Evolutionary conservation across 805 yeast genomes (phyloP).

Genomic region (Tetrapisispora fleetii): DNA sequence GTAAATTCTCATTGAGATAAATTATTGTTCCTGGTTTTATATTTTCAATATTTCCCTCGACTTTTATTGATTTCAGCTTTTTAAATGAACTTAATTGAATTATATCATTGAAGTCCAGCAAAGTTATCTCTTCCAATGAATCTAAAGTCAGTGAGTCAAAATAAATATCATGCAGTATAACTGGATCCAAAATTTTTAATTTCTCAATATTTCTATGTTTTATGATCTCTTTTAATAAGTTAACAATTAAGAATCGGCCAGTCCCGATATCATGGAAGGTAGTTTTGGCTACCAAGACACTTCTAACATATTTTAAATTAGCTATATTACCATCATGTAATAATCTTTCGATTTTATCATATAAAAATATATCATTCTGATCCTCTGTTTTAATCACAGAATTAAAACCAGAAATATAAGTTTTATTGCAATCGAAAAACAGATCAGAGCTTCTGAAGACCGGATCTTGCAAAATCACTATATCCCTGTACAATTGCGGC

Average conservation of each 20-base stretch:
- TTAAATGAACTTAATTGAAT: constrained; percentile 6
- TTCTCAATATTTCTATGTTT: constrained; percentile 17
- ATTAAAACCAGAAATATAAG: constrained; percentile 33
- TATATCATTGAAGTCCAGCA: constrained; percentile 8
- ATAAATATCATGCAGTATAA: constrained; percentile 9
- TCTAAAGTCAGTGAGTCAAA: constrained; percentile 5
- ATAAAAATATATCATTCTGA: constrained; percentile 31
- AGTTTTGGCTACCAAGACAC: constrained; percentile 28
- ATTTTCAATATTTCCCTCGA: background rate
- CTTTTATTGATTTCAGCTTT: constrained; percentile 9
- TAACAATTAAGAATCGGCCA: constrained; percentile 10
- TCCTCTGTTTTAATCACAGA: constrained; percentile 28
- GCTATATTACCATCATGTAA: constrained; percentile 22
- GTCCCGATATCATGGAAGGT: constrained; percentile 21
- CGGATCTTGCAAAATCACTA: constrained; percentile 32
- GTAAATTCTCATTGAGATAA: background rate
- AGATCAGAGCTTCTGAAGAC: constrained; percentile 21
- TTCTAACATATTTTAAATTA: constrained; percentile 28
- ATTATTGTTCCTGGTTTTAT: background rate
- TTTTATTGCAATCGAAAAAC: constrained; percentile 29
- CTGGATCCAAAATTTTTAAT: constrained; percentile 16
- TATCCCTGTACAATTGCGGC: constrained; percentile 30
- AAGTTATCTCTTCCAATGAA: constrained; percentile 7
- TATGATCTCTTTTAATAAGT: constrained; percentile 14
- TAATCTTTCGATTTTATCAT: constrained; percentile 34